Percentiles rank a stretch among this genome's conserved stretches.
These are phyloP conservation scores for Rhizoclosmatium sp. DNA, from an alignment of 192 early-diverging fungal genomes.

Conservation along the genomic window DNA sequence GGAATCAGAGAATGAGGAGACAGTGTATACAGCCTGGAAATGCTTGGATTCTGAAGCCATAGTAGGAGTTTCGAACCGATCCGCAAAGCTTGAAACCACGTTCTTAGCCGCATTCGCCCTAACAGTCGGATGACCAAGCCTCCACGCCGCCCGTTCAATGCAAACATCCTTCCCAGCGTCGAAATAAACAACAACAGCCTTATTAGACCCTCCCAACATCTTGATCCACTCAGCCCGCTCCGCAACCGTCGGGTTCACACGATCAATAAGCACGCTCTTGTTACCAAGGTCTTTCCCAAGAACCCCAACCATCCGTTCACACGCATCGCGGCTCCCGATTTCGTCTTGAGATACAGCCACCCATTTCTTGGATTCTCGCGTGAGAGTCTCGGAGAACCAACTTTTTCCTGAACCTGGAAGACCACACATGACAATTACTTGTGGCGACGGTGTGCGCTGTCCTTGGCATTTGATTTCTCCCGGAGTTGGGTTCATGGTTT, in stretches of 20 bases:
- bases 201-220: constrained; percentile 26
- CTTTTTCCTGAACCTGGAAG: constrained; percentile 54
- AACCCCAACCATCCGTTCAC: constrained; percentile 18
- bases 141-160: constrained; percentile 30
- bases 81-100: constrained; percentile 33
- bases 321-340: constrained; percentile 32
- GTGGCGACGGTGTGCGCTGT: constrained; percentile 12
- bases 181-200: constrained; percentile 43
- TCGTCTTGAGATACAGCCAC: constrained; percentile 51
- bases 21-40: constrained; percentile 34
- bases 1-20: constrained; percentile 41
- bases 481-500: neutral
- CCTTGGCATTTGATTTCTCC: constrained; percentile 22
- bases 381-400: constrained; percentile 36
- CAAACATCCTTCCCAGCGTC: constrained; percentile 38
- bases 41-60: neutral
- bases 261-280: constrained; percentile 41
- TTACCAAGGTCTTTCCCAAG: constrained; percentile 11
- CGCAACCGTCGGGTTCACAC: constrained; percentile 48
- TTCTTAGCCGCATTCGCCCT: constrained; percentile 28
- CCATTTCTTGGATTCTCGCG: constrained; percentile 22
- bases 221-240: constrained; percentile 39
- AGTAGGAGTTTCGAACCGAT: constrained; percentile 1
- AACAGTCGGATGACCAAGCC: constrained; percentile 50
- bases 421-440: constrained; percentile 46